phyloP scores from a whole-genome alignment of 306 rosid genomes.

The Echinosophora koreensis region DNA sequence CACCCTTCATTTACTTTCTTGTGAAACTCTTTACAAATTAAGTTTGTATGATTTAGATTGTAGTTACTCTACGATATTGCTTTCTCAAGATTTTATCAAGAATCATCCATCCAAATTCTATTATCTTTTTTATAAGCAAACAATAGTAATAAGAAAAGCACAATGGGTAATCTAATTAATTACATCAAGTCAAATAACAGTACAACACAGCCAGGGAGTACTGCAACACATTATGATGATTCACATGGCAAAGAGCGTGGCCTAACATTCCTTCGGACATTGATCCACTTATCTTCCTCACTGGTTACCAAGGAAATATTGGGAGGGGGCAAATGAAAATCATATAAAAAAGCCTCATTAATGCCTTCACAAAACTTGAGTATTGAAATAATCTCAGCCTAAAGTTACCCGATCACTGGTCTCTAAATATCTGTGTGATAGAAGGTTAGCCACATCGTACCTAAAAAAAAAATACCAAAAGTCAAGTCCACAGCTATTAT shows the following conservation, averaged over 20 bases:
- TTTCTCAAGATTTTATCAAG: too few species aligned
- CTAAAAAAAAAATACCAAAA: conserved; percentile 51
- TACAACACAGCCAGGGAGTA: conserved; percentile 68
- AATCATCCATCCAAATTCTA: too few species aligned
- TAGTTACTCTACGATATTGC: too few species aligned
- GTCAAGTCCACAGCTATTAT: background rate
- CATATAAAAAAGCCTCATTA: conserved; percentile 12
- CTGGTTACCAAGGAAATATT: conserved; percentile 36
- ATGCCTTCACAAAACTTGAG: conserved; percentile 21
- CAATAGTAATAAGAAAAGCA: too few species aligned
- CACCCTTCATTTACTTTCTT: too few species aligned
- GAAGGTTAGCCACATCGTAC: conserved; percentile 88
- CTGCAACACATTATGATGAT: conserved; percentile 97
- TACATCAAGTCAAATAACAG: too few species aligned
- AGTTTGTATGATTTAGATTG: too few species aligned
- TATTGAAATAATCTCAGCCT: conserved; percentile 43
- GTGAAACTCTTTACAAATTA: too few species aligned
- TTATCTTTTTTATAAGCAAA: too few species aligned
- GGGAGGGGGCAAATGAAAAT: conserved; percentile 20
- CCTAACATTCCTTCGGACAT: conserved; percentile 80
- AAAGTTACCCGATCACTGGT: conserved; percentile 85
- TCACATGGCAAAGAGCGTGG: conserved; percentile 98
- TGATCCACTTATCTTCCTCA: conserved; percentile 98
- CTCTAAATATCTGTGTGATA: conserved; percentile 90
- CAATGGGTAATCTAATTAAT: too few species aligned